Percentiles rank a stretch among this genome's conserved stretches.
phyloP scores from a whole-genome alignment of 2,329 filamentous ascomycete species.

The Colletotrichum sp. region DNA sequence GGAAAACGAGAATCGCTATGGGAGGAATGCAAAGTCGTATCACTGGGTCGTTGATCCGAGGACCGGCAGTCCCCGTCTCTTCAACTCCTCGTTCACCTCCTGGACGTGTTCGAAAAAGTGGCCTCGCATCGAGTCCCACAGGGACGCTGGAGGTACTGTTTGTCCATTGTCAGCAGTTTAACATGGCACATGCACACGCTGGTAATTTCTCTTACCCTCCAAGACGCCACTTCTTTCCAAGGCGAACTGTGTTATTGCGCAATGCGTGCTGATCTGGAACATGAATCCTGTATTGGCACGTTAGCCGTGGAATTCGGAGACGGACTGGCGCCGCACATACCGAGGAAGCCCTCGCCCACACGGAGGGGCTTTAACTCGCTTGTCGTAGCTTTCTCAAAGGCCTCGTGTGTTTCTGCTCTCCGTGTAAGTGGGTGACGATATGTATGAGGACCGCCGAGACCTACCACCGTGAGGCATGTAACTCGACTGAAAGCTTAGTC shows the following conservation, averaged over 20 bases:
- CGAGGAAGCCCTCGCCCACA: conserved; percentile 26
- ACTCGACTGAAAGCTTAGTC: conserved; percentile 32
- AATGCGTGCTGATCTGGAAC: conserved; percentile 29
- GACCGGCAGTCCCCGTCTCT: not conserved
- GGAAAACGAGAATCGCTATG: not conserved
- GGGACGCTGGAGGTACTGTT: conserved; percentile 21
- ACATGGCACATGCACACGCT: not conserved
- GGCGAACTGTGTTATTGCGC: conserved; percentile 28
- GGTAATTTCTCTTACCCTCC: conserved; percentile 6
- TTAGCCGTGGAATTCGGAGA: conserved; percentile 30
- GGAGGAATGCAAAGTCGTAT: not conserved
- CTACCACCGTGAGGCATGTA: conserved; percentile 32
- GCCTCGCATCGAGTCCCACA: conserved; percentile 25
- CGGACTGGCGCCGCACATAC: not conserved
- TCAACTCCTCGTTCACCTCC: conserved; percentile 22
- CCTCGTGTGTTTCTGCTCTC: conserved; percentile 25
- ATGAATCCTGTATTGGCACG: conserved; percentile 32
- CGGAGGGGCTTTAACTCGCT: conserved; percentile 24
- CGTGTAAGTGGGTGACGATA: not conserved
- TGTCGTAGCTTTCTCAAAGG: conserved; percentile 24
- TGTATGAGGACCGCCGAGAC: conserved; percentile 2
- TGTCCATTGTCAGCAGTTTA: not conserved
- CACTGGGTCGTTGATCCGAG: not conserved
- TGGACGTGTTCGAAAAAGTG: conserved; percentile 24
- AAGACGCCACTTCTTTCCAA: conserved; percentile 20